These are phyloP conservation scores for Clausena lansium DNA, from an alignment of 345 rosid species.

Conservation along the genomic window DNA sequence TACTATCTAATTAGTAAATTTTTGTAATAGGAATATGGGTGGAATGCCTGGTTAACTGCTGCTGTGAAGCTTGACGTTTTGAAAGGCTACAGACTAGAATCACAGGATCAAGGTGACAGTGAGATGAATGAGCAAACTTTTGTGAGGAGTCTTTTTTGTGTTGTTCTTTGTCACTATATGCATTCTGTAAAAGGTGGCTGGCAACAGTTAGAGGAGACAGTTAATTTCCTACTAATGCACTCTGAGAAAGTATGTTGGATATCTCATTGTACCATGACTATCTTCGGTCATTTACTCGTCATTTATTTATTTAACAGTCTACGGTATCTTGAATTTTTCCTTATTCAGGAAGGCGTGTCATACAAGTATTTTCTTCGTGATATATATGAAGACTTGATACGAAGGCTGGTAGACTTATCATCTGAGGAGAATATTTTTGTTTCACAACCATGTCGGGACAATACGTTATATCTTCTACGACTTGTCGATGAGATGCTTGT, in stretches of 20 bases:
- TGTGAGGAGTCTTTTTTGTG: conserved; percentile 68
- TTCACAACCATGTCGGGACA: conserved; percentile 91
- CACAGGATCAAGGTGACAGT: conserved; percentile 34
- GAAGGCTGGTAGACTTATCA: conserved; percentile 67
- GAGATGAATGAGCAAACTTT: conserved; percentile 57
- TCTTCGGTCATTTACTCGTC: background rate
- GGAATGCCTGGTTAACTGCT: conserved; percentile 87
- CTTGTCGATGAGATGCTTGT: conserved; percentile 88
- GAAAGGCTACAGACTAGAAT: conserved; percentile 50
- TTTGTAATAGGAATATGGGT: conserved; percentile 73
- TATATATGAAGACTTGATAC: conserved; percentile 68
- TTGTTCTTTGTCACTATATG: conserved; percentile 81
- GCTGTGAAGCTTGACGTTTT: conserved; percentile 67
- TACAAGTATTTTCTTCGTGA: conserved; percentile 66
- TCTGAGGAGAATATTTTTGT: conserved; percentile 81
- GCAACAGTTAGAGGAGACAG: conserved; percentile 91
- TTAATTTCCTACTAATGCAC: conserved; percentile 70
- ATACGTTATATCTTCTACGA: conserved; percentile 70
- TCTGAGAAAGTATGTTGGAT: conserved; percentile 59
- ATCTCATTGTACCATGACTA: conserved; percentile 1
- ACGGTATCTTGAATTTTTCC: conserved; percentile 21
- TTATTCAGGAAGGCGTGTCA: conserved; percentile 54
- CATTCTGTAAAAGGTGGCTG: conserved; percentile 91
- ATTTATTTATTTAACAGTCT: background rate
- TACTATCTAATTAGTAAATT: conserved; percentile 25